Evolutionary conservation across 2,329 filamentous ascomycete genomes (phyloP).

Genomic region (Hymenoscyphus repandus): DNA sequence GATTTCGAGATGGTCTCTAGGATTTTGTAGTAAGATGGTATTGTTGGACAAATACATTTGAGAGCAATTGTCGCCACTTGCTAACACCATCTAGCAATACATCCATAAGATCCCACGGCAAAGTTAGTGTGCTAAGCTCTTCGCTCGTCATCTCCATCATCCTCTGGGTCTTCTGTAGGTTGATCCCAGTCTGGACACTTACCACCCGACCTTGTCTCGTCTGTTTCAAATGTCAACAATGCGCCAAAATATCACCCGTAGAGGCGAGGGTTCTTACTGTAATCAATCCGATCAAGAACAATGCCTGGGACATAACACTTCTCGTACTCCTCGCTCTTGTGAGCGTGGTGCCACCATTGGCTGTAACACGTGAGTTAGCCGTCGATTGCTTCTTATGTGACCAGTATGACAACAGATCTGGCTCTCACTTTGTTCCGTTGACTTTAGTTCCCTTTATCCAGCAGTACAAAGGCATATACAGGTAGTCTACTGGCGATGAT

Average conservation of each 20-base stretch:
- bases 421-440: constrained; percentile 2
- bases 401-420: background rate
- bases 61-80: too few relatives aligned
- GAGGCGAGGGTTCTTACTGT: background rate
- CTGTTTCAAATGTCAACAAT: background rate
- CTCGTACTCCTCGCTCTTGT: constrained; percentile 4
- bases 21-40: too few relatives aligned
- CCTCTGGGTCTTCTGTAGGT: background rate
- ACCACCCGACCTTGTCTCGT: constrained; percentile 3
- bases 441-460: constrained; percentile 1
- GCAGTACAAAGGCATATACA: constrained; percentile 3
- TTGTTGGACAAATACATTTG: too few relatives aligned
- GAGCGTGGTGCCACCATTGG: constrained; percentile 6
- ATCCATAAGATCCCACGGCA: too few relatives aligned
- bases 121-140: too few relatives aligned
- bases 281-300: constrained; percentile 2
- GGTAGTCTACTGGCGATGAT: constrained; percentile 1
- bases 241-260: too few relatives aligned
- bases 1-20: too few relatives aligned
- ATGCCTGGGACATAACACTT: constrained; percentile 4
- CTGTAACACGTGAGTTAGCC: background rate
- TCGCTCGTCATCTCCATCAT: background rate
- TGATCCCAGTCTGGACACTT: constrained; percentile 3
- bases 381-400: background rate
- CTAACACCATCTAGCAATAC: too few relatives aligned